Base-by-base conservation (phyloP, 2,329 filamentous ascomycete species). In the Ophiostoma sp. region DNA sequence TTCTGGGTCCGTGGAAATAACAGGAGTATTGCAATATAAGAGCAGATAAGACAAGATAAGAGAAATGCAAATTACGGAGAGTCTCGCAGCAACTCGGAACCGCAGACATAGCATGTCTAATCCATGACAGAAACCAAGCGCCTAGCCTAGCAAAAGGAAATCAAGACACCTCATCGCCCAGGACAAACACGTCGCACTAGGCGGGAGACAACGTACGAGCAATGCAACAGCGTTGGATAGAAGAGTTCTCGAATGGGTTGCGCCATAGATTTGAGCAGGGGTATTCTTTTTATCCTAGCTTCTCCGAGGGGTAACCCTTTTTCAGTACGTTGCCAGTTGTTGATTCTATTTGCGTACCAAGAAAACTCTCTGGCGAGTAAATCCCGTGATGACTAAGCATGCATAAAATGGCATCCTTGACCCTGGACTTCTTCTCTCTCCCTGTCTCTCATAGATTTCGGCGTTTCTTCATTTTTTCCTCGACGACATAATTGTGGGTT, bases 171-270 rank as follows among this genome's bases (percentile, higher is more conserved):
- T 9, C 49, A 55, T 55, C n/a, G n/a, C n/a, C 49, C 49, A 18
- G 27, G 16, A 55, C n/a, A 14, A 18, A 55, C 49, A 55, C 49
- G 49, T 55, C 18, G 49, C 49, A 55, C 49, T 14, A 55, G 16
- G 49, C 49, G 18, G 49, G 49, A 55, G 49, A 27, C 49, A 18
- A 55, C n/a, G 49, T n/a, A 55, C 49, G 27, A 36, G 18, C 49
- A 55, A 55, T 55, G 49, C 49, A 55, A 55, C 49, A 27, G 49
- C 49, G 49, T 55, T 55, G 49, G 5, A 52, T 52, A n/a, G 47
- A 52, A 55, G n/a, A 4, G 49, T 55, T 55, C 49, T 55, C 49
- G 49, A 55, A 55, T n/a, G 49, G n/a, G 49, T 18, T n/a, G 47
- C 47, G 47, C n/a, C 49, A 55, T 27, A 18, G 16, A 36, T 11